Conservation (phyloP, 1,284 basidiomycete species). For the Ganoderma resinaceum region DNA sequence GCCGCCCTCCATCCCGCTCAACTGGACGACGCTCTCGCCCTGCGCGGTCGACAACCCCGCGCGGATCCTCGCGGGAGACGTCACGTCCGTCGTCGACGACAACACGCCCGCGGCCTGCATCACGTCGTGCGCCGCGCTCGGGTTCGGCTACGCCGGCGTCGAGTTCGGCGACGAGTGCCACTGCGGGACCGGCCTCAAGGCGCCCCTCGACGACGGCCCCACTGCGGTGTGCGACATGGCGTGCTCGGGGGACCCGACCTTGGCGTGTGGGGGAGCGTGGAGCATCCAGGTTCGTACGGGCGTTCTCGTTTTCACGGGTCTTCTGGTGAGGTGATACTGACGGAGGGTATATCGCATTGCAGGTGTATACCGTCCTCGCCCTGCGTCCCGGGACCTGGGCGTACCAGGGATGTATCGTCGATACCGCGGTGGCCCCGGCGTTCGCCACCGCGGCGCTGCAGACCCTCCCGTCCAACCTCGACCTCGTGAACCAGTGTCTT, state of each 20-base stretch:
- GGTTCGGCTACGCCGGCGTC: conserved; percentile 35
- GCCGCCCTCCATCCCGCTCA: conserved; percentile 21
- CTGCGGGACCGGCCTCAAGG: conserved; percentile 34
- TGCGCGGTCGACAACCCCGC: conserved; percentile 34
- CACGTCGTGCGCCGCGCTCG: conserved; percentile 27
- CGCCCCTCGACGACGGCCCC: conserved; percentile 18
- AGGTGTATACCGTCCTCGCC: conserved; percentile 29
- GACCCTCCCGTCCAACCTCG: conserved; percentile 24
- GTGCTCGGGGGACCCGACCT: conserved; percentile 28
- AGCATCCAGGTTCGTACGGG: conserved; percentile 29
- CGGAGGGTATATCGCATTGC: background rate
- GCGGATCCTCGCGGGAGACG: conserved; percentile 29
- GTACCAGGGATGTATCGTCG: conserved; percentile 26
- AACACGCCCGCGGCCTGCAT: conserved; percentile 33
- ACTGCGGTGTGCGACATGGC: conserved; percentile 32
- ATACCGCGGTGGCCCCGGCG: conserved; percentile 21
- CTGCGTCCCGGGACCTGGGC: conserved; percentile 28
- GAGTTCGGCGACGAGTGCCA: conserved; percentile 38
- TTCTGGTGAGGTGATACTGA: background rate
- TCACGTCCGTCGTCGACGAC: conserved; percentile 25
- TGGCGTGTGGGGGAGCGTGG: conserved; percentile 33
- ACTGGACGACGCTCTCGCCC: conserved; percentile 29
- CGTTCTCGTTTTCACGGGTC: background rate
- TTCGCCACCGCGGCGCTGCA: conserved; percentile 14
- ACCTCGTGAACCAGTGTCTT: conserved; percentile 30